Evolutionary conservation across 768 basidiomycete species (phyloP).

Genomic region (Psilocybe tampanensis): DNA sequence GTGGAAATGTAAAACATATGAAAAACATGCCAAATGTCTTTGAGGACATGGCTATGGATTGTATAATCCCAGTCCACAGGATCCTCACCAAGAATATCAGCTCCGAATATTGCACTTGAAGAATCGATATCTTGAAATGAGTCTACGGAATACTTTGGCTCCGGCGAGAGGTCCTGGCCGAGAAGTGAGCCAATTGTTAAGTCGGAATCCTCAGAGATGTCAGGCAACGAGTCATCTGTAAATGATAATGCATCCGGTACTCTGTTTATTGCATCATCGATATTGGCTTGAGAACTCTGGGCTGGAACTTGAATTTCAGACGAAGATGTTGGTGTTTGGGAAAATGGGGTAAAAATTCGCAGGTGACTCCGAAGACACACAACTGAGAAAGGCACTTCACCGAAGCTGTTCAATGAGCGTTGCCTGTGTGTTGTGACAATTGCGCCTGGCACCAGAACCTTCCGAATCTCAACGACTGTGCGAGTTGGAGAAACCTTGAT

Average conservation of each 20-base stretch:
- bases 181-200: background rate
- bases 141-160: background rate
- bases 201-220: too few species aligned
- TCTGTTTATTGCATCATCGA: too few species aligned
- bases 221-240: too few species aligned
- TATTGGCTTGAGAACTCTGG: too few species aligned
- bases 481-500: conserved; percentile 11
- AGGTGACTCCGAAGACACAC: conserved; percentile 17
- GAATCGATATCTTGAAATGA: background rate
- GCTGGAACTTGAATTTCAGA: background rate
- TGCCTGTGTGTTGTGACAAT: conserved; percentile 16
- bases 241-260: too few species aligned
- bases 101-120: background rate
- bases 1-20: conserved; percentile 29
- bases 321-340: background rate
- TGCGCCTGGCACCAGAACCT: conserved; percentile 20
- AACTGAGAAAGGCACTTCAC: conserved; percentile 15
- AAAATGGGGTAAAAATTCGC: background rate
- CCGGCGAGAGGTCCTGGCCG: conserved; percentile 11
- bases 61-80: conserved; percentile 3
- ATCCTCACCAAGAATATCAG: conserved; percentile 2
- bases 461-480: conserved; percentile 10
- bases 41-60: conserved; percentile 24
- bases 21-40: conserved; percentile 31
- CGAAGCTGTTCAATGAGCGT: conserved; percentile 15